These are phyloP conservation scores for Trypanosoma grayi DNA, from an alignment of 208 protist genomes.

Conservation along the genomic window DNA sequence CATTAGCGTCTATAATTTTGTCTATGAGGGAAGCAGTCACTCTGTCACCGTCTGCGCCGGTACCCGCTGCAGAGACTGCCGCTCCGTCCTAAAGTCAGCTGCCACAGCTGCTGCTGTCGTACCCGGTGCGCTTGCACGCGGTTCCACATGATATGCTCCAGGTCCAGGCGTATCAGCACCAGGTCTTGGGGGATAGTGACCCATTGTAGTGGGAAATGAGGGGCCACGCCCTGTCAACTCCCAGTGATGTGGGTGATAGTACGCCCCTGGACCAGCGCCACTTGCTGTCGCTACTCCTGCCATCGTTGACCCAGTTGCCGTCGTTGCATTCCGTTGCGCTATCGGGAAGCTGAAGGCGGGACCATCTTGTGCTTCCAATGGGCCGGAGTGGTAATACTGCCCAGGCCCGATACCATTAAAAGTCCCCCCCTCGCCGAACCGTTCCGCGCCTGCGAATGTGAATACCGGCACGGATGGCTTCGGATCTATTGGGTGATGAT, in stretches of 20 bases:
- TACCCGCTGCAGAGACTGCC: not conserved
- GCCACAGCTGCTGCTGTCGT: not conserved
- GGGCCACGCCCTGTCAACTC: conserved; percentile 22
- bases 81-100: not conserved
- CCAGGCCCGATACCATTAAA: conserved; percentile 13
- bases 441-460: conserved; percentile 27
- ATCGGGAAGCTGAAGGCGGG: conserved; percentile 23
- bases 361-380: not conserved
- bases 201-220: conserved; percentile 5
- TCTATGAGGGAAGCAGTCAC: not conserved
- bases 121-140: not conserved
- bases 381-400: conserved; percentile 18
- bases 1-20: not conserved
- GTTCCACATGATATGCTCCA: conserved; percentile 13
- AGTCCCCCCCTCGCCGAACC: conserved; percentile 1
- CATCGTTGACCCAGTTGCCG: not conserved
- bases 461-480: conserved; percentile 14
- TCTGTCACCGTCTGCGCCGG: not conserved
- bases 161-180: conserved; percentile 21
- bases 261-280: conserved; percentile 25
- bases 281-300: not conserved
- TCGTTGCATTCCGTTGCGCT: too few species aligned
- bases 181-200: not conserved
- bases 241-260: conserved; percentile 4
- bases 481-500: conserved; percentile 25